Percentiles rank a stretch among this genome's conserved stretches.
Conservation (phyloP, 163 green algal species). For the Chloroidium sp. region DNA sequence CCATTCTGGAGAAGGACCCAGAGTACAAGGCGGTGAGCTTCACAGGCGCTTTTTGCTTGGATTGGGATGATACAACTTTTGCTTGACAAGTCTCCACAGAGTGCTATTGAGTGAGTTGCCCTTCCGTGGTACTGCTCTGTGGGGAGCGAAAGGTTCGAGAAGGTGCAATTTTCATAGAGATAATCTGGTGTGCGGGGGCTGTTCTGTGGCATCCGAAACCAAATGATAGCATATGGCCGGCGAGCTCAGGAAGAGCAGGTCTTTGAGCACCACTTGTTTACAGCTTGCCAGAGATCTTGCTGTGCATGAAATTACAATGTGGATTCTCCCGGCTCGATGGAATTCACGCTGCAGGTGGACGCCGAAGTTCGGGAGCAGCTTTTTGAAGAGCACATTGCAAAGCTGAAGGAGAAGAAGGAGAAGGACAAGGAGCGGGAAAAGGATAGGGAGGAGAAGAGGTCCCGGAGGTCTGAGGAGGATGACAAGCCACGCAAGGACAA, state of each 20-base stretch:
- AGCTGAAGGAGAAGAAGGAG: conserved; percentile 24
- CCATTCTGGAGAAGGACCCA: conserved; percentile 34
- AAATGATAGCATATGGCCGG: no score
- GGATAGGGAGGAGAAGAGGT: conserved; percentile 15
- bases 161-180: background rate
- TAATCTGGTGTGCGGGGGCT: no score
- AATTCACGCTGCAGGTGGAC: conserved; percentile 5
- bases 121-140: background rate
- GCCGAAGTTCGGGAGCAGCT: conserved; percentile 27
- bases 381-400: conserved; percentile 44
- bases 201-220: no score
- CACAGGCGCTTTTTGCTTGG: background rate
- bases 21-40: conserved; percentile 53
- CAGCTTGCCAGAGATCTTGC: no score
- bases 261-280: no score
- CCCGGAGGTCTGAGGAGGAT: conserved; percentile 13
- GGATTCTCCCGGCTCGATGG: no score
- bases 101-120: background rate
- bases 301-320: no score
- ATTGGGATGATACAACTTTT: background rate
- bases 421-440: conserved; percentile 14
- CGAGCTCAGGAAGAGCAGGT: no score
- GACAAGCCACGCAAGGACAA: conserved; percentile 16
- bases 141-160: no score
- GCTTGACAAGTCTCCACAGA: background rate